Evolutionary conservation across 1,139 yeast genomes (phyloP).

Genomic region (Yamadazyma friedrichii): DNA sequence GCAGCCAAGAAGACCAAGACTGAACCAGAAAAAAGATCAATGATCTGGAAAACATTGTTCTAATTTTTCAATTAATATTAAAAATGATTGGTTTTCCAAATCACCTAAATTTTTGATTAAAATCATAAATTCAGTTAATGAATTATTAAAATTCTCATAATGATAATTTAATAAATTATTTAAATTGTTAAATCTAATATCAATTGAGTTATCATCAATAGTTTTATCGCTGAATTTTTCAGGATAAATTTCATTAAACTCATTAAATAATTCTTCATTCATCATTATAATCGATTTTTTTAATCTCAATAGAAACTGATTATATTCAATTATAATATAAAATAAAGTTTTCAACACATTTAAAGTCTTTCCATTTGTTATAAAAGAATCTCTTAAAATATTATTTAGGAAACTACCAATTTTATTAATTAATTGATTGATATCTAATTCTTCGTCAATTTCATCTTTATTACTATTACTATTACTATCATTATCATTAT

Average conservation of each 20-base stretch:
- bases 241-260: conserved; percentile 39
- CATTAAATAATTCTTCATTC: conserved; percentile 44
- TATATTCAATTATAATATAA: conserved; percentile 51
- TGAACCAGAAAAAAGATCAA: conserved; percentile 9
- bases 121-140: conserved; percentile 52
- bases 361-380: conserved; percentile 60
- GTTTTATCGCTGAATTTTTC: conserved; percentile 35
- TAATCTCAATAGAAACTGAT: conserved; percentile 52
- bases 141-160: conserved; percentile 53
- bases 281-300: conserved; percentile 56
- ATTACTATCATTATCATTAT: conserved; percentile 30
- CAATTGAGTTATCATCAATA: conserved; percentile 39
- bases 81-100: conserved; percentile 57
- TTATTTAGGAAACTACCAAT: conserved; percentile 64
- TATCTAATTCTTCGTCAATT: conserved; percentile 26
- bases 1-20: too few relatives aligned
- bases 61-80: conserved; percentile 52
- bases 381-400: conserved; percentile 63
- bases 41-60: conserved; percentile 42
- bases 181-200: conserved; percentile 43
- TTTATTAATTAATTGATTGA: conserved; percentile 48
- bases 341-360: conserved; percentile 45
- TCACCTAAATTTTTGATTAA: conserved; percentile 61
- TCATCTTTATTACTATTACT: conserved; percentile 2
- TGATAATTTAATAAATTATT: conserved; percentile 51